A percentile compares a stretch with the other conserved stretches of the same genome.
Conservation (phyloP, 352 stramenopile genomes). For the Pythium coloratum region DNA sequence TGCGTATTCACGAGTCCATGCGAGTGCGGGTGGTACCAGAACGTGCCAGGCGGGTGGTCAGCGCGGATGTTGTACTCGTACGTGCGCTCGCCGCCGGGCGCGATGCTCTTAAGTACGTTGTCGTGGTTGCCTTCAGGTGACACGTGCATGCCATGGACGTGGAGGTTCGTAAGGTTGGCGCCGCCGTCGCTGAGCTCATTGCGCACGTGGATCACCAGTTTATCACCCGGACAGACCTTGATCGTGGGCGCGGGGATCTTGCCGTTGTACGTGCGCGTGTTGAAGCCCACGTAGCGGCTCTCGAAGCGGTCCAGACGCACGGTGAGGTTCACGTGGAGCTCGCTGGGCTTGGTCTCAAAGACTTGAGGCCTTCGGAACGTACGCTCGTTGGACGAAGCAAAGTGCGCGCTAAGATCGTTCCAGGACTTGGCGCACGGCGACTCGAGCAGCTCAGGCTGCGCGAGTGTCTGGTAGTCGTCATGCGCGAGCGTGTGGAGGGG, state of each 20-base stretch:
- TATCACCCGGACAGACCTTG: slow-evolving; percentile 70
- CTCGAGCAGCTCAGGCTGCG: slow-evolving; percentile 25
- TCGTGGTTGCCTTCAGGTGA: slow-evolving; percentile 49
- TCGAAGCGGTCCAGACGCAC: slow-evolving; percentile 62
- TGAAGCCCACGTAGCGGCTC: slow-evolving; percentile 72
- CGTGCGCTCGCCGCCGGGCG: slow-evolving; percentile 38
- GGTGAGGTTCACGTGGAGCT: slow-evolving; percentile 57
- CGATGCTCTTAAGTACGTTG: slow-evolving; percentile 63
- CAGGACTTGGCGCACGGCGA: slow-evolving; percentile 28
- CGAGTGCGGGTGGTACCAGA: slow-evolving; percentile 81
- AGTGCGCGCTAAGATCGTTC: slow-evolving; percentile 24
- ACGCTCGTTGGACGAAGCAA: not conserved
- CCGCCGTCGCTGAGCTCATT: slow-evolving; percentile 51
- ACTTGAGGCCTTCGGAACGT: slow-evolving; percentile 29
- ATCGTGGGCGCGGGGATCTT: slow-evolving; percentile 66
- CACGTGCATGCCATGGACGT: slow-evolving; percentile 75
- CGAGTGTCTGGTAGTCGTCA: slow-evolving; percentile 26
- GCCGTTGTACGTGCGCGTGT: slow-evolving; percentile 73
- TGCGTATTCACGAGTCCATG: slow-evolving; percentile 79
- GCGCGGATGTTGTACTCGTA: slow-evolving; percentile 72
- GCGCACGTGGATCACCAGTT: slow-evolving; percentile 50
- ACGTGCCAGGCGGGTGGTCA: slow-evolving; percentile 71
- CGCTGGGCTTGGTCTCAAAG: slow-evolving; percentile 43
- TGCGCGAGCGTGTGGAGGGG: slow-evolving; percentile 9
- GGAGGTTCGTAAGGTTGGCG: slow-evolving; percentile 69